Base-by-base conservation (phyloP, 345 rosid species). In the Garcia nutans region DNA sequence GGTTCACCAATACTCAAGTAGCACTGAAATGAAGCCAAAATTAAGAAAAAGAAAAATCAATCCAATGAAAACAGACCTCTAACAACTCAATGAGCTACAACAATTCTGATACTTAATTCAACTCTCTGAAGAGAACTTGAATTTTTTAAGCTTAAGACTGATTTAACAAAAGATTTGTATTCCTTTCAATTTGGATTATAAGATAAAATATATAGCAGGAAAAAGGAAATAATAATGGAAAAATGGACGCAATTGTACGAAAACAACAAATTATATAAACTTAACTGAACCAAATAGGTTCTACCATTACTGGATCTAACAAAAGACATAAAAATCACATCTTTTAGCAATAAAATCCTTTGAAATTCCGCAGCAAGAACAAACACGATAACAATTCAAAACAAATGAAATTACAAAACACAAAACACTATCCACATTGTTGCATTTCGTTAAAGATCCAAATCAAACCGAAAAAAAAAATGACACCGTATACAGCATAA, bases 391-490 rank as follows among this genome's bases (percentile, higher is more conserved):
- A 42, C 26, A 24, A 42, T 0, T 56, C 8, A 9, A 11, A 8
- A 9, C 13, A 6, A 26, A 28, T 5, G 20, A 52, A 22, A 63
- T 3, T 15, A 52, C 16, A 31, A 31, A 44, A 13, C 44, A 11
- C 11, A 59, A 57, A 57, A 45, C 73, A 68, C 10, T 58, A 16
- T 37, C 68, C 49, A 49, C 79, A 76, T 49, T 28, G 15, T 49
- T 31, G 2, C 54, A 75, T 66, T 75, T 57, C 28, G 64, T 41
- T 23, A 22, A 19, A 68, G 50, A 76, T 31, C 60, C 73, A 60
- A 61, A 9, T 54, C 20, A 7, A 63, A 62, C 47, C 20, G 68
- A 23, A 69, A 52, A 16, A 69, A 52, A 16, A 64, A 8, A 61
- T 20, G 37, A 68, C 26, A 15, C 47, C 60, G 10, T 19, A 15